Conservation (phyloP, 306 rosid species). For the Rosa multiflora region DNA sequence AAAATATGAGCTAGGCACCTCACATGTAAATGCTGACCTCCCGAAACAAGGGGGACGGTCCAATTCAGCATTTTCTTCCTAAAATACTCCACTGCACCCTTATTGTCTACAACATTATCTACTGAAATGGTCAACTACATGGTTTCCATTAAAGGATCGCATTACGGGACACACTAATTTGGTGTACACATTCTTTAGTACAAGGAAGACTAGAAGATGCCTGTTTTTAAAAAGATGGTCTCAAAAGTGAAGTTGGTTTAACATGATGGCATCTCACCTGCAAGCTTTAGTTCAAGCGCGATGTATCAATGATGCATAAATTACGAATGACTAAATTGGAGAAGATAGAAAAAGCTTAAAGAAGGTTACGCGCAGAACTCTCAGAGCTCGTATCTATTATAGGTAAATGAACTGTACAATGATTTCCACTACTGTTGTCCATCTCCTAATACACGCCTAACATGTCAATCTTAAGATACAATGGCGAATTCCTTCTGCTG, state of each 20-base stretch:
- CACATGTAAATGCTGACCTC: no score
- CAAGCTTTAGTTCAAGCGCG: not conserved
- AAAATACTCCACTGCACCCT: no score
- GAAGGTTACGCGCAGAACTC: not conserved
- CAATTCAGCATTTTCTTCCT: no score
- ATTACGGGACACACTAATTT: no score
- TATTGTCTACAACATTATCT: no score
- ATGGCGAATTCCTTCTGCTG: constrained; percentile 43
- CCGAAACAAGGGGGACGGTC: no score
- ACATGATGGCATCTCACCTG: not conserved
- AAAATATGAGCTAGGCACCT: no score
- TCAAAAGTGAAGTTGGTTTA: not conserved
- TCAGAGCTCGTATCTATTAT: not conserved
- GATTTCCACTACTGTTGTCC: not conserved
- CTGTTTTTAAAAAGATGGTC: not conserved
- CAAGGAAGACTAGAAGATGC: no score
- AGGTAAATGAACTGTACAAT: not conserved
- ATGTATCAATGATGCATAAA: not conserved
- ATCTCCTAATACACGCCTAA: not conserved
- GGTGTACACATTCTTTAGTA: no score
- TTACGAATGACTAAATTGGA: not conserved
- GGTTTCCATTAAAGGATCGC: no score
- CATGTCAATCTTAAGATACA: constrained; percentile 33
- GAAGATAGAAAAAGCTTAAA: not conserved
- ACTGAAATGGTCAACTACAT: no score